Evolutionary conservation across 2,329 filamentous ascomycete species (phyloP), one percentile per base, ranked within the genome.

Genomic region (Cyphellophora europaea): DNA sequence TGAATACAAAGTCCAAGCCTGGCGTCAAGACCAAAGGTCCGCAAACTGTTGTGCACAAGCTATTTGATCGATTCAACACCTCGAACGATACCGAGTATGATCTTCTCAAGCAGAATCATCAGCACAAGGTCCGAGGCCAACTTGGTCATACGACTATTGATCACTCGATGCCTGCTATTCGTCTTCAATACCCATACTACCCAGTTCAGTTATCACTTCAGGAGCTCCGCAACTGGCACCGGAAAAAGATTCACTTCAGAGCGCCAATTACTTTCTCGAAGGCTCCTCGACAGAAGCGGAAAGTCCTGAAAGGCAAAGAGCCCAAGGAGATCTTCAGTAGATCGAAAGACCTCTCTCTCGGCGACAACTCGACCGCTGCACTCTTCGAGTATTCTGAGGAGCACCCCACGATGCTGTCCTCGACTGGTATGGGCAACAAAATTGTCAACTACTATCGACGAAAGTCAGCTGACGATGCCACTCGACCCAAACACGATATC

Each of bases 21-120:
- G 53, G 55, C 30, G 50, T 55, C 32, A 55, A 55, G 19, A 50
- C 53, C 12, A 53, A 80, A 73, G 58, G 78, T 72, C 77, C 79
- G 3, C 82, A 80, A 36, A 45, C 45, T 8, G 38, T 49, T 14
- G 49, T 47, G 25, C 44, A 49, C 25, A 78, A 84, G 37, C 71
- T 94, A 21, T 75, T 75, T 23, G 75, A 81, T 47, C 79, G 89
- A 27, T 98, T 94, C 69, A 96, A 96, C 54, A 83, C 93, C 39
- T 94, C 88, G 18, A 96, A 96, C 44, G 91, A 98, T 52, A 82
- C 91, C 40, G 88, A 88, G 2, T 98, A 98, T 56, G 88, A 96
- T 53, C 77, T 87, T 41, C 73, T 98, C 29, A 96, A 96, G 60
- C 87, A 94, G 58, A 96, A 95, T 53, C 88, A 93, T 53, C 86